Evolutionary conservation across 2,329 filamentous ascomycete species (phyloP), one percentile per base, ranked within the genome.

Genomic region (Beauveria australis): DNA sequence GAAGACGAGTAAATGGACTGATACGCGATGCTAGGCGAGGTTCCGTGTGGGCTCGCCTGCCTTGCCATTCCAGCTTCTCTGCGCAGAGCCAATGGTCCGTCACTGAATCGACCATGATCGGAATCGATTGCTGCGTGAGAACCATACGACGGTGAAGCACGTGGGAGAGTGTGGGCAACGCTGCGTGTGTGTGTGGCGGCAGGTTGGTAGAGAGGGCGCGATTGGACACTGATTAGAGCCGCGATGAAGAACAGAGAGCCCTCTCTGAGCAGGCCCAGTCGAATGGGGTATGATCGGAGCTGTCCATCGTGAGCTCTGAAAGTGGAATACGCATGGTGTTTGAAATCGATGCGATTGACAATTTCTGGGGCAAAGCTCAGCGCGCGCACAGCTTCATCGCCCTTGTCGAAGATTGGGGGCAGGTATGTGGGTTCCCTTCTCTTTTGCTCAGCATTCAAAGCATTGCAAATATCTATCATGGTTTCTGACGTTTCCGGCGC

Each of bases 201-300:
- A 14, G 28, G 40, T 5, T 62, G 54, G 56, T 79, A 79, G 30
- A 76, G 71, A 49, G 73, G 69, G 43, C 75, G 74, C 2, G 72
- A 62, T 1, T 70, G 68, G 0, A 75, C 64, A 28, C 66, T 73
- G 61, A 85, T 67, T 46, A 79, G 65, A 59, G 86, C 66, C 8
- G 85, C 80, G 47, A 87, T 77, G 64, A 86, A 86, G 69, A 84
- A 87, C 61, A 85, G 83, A 44, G 83, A 84, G 4, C 83, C 81
- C 63, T 80, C 79, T 66, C 85, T 87, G 14, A 79, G 81, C 33
- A 87, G 74, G 1, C 83, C 83, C 43, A 86, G 67, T 1, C 79
- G 81, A 33, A 84, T 73, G 2, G 78, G 72, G 62, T 80, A 78
- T 10, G 74, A 73, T 62, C 82, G 75, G 33, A 74, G 73, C 61